Evolutionary conservation across 805 yeast species (phyloP), one percentile per base, ranked within the genome.

Genomic region (Yueomyces sinensis): DNA sequence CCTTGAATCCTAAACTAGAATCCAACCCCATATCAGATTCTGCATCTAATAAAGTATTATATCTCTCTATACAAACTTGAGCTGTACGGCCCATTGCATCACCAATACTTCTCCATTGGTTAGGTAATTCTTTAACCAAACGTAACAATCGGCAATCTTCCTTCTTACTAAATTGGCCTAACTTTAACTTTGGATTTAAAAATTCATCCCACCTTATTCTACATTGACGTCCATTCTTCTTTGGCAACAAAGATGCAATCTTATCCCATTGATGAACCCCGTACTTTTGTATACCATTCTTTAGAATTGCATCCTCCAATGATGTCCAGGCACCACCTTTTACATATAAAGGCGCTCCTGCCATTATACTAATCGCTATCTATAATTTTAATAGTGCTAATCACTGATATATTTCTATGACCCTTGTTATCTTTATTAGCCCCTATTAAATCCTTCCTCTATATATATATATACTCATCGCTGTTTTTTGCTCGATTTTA

Each of bases 201-300:
- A 79, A 86, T 49, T 89, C 95, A 33, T 64, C 66, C 98, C 98
- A 89, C 43, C 97, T 63, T 2, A 93, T 82, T 49, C 86, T 83
- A 41, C 94, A 89, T 53, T 91, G 97, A 49, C 75, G 76, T 4
- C 96, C 94, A 2, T 86, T 77, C 56, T 89, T 89, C 52, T 81
- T 74, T 5, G 83, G 77, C 25, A 89, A 60, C 31, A 89, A 64
- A 1, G 96, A 84, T 1, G 95, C 81, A 4, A 89, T 89, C 33
- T 95, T 70, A 13, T 91, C 70, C 98, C 98, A 89, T 49, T 91
- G 95, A 45, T 82, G 86, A 15, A 86, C 63, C 0, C 98, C 98
- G 55, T 89, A 89, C 51, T 89, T 91, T 28, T 91, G 71, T 2
- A 91, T 82, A 1, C 95, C 95, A 0, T 95, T 94, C 42, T 78